Conservation (phyloP, 352 stramenopile species). For the Pythium monospermum region DNA sequence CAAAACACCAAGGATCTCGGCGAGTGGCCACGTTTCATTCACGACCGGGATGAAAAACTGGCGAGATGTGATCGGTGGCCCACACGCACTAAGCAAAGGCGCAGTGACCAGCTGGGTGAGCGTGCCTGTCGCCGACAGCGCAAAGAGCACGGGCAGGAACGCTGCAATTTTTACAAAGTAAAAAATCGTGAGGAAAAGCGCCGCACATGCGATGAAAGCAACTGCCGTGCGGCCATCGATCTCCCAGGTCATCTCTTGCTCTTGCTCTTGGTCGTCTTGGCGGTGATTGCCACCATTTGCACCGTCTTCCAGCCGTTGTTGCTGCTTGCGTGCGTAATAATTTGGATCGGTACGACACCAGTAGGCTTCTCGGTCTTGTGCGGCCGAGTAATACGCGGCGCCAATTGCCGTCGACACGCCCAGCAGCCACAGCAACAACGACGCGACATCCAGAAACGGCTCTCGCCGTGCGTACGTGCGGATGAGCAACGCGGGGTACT, state of each 20-base stretch:
- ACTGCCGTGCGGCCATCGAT: constrained; percentile 58
- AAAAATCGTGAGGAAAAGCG: constrained; percentile 56
- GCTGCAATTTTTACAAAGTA: constrained; percentile 65
- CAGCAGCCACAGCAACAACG: constrained; percentile 54
- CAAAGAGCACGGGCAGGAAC: constrained; percentile 66
- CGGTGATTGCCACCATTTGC: constrained; percentile 9
- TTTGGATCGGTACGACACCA: constrained; percentile 18
- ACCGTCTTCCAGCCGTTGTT: constrained; percentile 20
- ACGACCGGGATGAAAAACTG: constrained; percentile 33
- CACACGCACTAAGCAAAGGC: constrained; percentile 29
- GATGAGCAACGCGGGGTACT: constrained; percentile 37
- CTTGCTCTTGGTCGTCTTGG: constrained; percentile 10
- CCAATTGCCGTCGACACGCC: constrained; percentile 52
- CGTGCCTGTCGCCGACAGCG: constrained; percentile 40
- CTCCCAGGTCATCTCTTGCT: constrained; percentile 42
- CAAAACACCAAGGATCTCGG: constrained; percentile 44
- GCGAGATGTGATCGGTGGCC: constrained; percentile 31
- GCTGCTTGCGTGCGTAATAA: constrained; percentile 11
- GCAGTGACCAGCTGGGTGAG: constrained; percentile 50
- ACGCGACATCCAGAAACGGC: constrained; percentile 52
- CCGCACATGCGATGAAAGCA: constrained; percentile 56
- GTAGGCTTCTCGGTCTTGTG: constrained; percentile 18
- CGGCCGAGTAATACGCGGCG: constrained; percentile 60
- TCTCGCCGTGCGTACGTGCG: constrained; percentile 41
- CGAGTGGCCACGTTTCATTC: constrained; percentile 33